These are phyloP conservation scores for Tephrocybe sp. DNA, from an alignment of 768 basidiomycete genomes.

Conservation along the genomic window DNA sequence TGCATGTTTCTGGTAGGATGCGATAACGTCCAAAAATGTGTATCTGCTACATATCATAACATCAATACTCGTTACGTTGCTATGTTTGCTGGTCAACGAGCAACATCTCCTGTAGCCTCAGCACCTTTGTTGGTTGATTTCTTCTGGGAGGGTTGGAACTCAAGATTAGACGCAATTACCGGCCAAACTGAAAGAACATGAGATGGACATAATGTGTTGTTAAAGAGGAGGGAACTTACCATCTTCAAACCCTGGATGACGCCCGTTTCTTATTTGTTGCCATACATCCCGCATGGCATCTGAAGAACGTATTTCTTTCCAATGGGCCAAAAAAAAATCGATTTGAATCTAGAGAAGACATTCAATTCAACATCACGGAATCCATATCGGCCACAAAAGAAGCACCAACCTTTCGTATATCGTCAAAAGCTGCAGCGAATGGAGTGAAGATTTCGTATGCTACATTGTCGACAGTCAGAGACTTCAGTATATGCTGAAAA, in stretches of 20 bases:
- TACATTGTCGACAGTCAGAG: constrained; percentile 75
- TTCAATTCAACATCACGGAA: constrained; percentile 29
- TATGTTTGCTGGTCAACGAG: constrained; percentile 3
- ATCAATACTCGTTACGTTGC: too few relatives aligned
- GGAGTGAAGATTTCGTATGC: constrained; percentile 84
- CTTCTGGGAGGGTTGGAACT: constrained; percentile 46
- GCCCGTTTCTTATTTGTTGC: constrained; percentile 79
- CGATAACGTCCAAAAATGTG: not conserved
- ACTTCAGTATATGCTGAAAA: constrained; percentile 70
- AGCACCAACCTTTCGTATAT: constrained; percentile 62
- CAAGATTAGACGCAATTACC: constrained; percentile 57
- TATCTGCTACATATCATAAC: too few relatives aligned
- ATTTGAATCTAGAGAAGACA: constrained; percentile 65
- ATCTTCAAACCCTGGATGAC: constrained; percentile 88
- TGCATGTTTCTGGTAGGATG: not conserved
- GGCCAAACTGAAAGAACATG: constrained; percentile 54
- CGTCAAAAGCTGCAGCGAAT: constrained; percentile 79
- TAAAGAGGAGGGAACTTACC: constrained; percentile 35
- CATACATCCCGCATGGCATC: constrained; percentile 80
- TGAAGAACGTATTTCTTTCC: constrained; percentile 81
- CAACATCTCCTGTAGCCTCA: constrained; percentile 15
- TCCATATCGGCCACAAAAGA: not conserved
- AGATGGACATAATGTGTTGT: constrained; percentile 13
- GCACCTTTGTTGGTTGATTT: constrained; percentile 12
- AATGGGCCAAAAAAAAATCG: constrained; percentile 75